Evolutionary conservation across 2,329 filamentous ascomycete genomes (phyloP), one percentile per base, ranked within the genome.

Genomic region (Aspergillus ibericus): DNA sequence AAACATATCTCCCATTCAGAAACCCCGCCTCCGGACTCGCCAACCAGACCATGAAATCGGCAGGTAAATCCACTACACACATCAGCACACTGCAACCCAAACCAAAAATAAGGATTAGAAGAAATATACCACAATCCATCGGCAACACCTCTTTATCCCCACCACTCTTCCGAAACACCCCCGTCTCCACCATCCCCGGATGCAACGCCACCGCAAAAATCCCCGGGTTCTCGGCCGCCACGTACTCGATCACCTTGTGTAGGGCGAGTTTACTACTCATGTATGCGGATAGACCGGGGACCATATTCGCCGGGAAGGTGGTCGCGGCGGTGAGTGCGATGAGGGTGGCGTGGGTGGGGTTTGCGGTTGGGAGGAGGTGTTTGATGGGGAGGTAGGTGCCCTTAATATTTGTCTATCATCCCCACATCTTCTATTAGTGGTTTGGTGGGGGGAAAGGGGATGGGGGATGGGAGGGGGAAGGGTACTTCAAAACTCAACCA

Each of bases 161-260:
- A 1, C 63, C 63, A 10, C 59, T 60, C 32, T 56, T 58, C 29
- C 46, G 47, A 32, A 66, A 62, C 42, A 68, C 65, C 12, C 55
- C 65, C 2, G 68, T 72, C 12, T 66, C 60, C 10, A 72, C 50
- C 36, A 74, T 63, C 13, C 80, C 80, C 0, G 81, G 80, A 25
- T 82, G 79, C 15, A 81, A 64, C 29, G 78, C 75, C 12, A 77
- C 67, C 0, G 81, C 73, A 9, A 71, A 67, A 9, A 81, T 47
- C 4, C 65, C 62, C 0, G 75, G 75, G 58, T 80, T 77, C 53
- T 80, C 80, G 4, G 66, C 61, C 1, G 70, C 72, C 18, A 82
- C 63, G 49, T 72, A 75, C 53, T 82, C 77, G 49, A 80, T 75
- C 12, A 81, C 60, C 59, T 77, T 79, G 35, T 72, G 70, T 0